Evolutionary conservation across 352 stramenopile genomes (phyloP).

Genomic region (Phytophthora fragariae): DNA sequence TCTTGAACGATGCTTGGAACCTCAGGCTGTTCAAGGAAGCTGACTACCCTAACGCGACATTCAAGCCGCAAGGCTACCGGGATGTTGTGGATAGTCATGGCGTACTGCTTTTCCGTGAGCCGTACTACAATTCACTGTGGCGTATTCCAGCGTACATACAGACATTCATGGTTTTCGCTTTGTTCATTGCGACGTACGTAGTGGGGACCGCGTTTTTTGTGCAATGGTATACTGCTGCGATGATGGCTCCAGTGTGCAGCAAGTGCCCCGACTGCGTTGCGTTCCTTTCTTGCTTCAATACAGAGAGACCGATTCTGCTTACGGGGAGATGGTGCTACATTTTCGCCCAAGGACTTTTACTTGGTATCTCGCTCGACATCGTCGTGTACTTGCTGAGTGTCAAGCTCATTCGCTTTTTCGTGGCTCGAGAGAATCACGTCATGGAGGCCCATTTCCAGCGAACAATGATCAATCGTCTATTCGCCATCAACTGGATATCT

Average conservation of each 20-base stretch:
- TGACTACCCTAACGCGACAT: constrained; percentile 84
- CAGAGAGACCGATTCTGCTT: constrained; percentile 72
- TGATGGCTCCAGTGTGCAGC: constrained; percentile 85
- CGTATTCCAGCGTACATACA: constrained; percentile 84
- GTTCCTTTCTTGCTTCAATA: constrained; percentile 88
- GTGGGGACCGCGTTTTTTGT: constrained; percentile 88
- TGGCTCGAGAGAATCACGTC: constrained; percentile 84
- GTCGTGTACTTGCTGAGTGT: constrained; percentile 87
- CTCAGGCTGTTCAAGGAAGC: constrained; percentile 87
- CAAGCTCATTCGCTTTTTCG: constrained; percentile 86
- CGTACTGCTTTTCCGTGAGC: constrained; percentile 77
- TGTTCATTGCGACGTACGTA: constrained; percentile 85
- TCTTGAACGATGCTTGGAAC: constrained; percentile 87
- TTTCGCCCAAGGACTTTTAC: constrained; percentile 79
- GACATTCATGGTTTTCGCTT: constrained; percentile 79
- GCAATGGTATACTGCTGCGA: constrained; percentile 88
- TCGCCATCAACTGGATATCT: constrained; percentile 91
- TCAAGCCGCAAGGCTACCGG: constrained; percentile 76
- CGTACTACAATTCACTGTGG: constrained; percentile 83
- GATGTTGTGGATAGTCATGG: constrained; percentile 83
- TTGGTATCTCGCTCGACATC: constrained; percentile 86
- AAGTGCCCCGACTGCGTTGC: constrained; percentile 76
- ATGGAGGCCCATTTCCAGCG: constrained; percentile 84
- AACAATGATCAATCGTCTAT: constrained; percentile 88
- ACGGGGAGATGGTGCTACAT: constrained; percentile 87